Percentiles rank a stretch among this genome's conserved stretches.
These are phyloP conservation scores for Pleurotus ostreatus DNA, from an alignment of 768 basidiomycete species.

Conservation along the genomic window DNA sequence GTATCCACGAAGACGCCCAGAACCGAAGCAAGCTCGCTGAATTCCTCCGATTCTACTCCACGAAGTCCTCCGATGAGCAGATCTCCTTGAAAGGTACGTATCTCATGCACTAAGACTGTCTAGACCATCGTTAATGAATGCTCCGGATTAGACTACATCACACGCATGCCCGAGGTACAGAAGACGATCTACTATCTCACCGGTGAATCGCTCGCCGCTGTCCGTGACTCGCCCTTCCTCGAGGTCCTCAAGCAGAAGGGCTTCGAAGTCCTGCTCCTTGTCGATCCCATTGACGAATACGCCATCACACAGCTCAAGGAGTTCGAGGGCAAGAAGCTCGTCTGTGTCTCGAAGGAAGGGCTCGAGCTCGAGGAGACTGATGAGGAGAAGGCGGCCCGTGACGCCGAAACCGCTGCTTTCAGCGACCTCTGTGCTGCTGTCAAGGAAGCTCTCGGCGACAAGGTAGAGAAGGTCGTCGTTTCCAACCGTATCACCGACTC, in stretches of 20 bases:
- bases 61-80: slow-evolving; percentile 87
- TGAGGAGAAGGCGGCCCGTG: slow-evolving; percentile 90
- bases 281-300: slow-evolving; percentile 99
- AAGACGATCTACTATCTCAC: slow-evolving; percentile 99
- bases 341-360: slow-evolving; percentile 98
- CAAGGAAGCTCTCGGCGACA: slow-evolving; percentile 98
- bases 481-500: slow-evolving; percentile 98
- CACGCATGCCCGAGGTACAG: slow-evolving; percentile 98
- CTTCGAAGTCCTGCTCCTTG: slow-evolving; percentile 95
- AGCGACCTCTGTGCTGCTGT: slow-evolving; percentile 88
- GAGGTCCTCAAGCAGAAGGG: slow-evolving; percentile 99
- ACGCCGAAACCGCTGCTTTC: slow-evolving; percentile 81
- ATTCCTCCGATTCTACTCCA: slow-evolving; percentile 98
- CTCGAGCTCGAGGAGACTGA: slow-evolving; percentile 99
- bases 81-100: slow-evolving; percentile 85
- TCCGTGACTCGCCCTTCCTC: slow-evolving; percentile 95
- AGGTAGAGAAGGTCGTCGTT: slow-evolving; percentile 98
- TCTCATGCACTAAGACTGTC: background rate
- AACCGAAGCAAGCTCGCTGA: slow-evolving; percentile 99
- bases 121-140: slow-evolving; percentile 1
- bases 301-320: slow-evolving; percentile 99
- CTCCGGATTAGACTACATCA: slow-evolving; percentile 80
- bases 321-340: slow-evolving; percentile 95
- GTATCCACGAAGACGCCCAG: slow-evolving; percentile 98
- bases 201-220: slow-evolving; percentile 90